Evolutionary conservation across 139 green algal species (phyloP), one percentile per base, ranked within the genome.

Genomic region (Chlorella vulgaris): DNA sequence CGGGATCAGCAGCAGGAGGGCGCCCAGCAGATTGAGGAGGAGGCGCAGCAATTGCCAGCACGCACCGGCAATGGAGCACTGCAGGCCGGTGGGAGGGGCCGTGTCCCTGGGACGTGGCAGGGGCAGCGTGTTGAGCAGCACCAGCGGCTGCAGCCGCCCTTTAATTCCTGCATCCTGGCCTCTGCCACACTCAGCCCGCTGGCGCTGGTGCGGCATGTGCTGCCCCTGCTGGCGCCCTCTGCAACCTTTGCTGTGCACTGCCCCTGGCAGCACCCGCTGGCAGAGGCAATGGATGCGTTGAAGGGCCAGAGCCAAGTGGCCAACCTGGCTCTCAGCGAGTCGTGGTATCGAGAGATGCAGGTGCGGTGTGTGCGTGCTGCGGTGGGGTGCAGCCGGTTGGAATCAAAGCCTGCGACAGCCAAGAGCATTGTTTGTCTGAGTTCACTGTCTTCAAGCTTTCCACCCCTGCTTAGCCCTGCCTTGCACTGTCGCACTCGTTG

Each of bases 291-390:
- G 81, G 31, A 80, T 38, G 71, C 42, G 53, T 53, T 92, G 71
- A 75, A 76, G 29, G 51, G 29, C 18, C 39, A 50, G 35, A 35
- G 73, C 7, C 42, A 70, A 62, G 85, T 86, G 33, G 38, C 88
- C 28, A 63, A 29, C 15, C 38, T 92, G 75, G 50, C 76, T 28
- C 63, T 92, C 69, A 83, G 91, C 22, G 94, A 98, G 87, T 87
- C 79, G 74, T 97, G 90, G 89, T 89, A 88, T 82, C 73, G 94
- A 63, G 89, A 95, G 51, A 84, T 94, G 68, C 92, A 96, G 87
- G 91, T 93, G 42, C n/a, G 76, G 18, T 13, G 6, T 70, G 74
- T 35, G n/a, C 19, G 21, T 33, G 74, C 36, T 10, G 6, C 29
- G 4, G 39, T 0, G 29, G 0, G 58, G 29, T 35, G 38, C 0